Evolutionary conservation across 345 rosid genomes (phyloP), one percentile per base, ranked within the genome.

Genomic region (Brassica juncea): DNA sequence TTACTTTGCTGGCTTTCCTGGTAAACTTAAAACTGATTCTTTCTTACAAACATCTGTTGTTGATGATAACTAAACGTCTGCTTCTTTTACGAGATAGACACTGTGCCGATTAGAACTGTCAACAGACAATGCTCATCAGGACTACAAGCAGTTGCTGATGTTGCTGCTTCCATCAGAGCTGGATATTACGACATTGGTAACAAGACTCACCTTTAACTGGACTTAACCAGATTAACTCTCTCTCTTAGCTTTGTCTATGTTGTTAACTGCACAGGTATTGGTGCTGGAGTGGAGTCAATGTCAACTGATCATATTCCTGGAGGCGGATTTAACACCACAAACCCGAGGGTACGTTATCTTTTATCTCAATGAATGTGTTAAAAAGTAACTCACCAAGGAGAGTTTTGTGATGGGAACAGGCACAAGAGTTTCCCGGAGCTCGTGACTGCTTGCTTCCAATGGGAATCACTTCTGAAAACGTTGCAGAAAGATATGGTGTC

Each of bases 381-480:
- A 4, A 25, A 15, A 6, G 63, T 71, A 47, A 77, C 47, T 74
- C 54, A 70, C 21, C 10, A 31, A 11, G 1, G 3, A 70, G 1
- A 63, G 6, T 2, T 35, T 62, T 62, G 70, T 62, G 4, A 30
- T 72, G 74, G 52, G 63, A 67, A 68, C 83, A 92, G 98, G 88
- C 80, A 21, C 87, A 86, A 54, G 77, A 78, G 73, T 91, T 91
- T 78, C 82, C 85, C 0, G 88, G 88, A 84, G 93, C 97, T 19
- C 88, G 91, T 27, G 97, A 95, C 68, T 95, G 98, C 84, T 94
- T 95, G 82, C 94, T 95, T 81, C 98, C 98, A 19, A 91, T 95
- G 98, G 99, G 99, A 7, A 82, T 93, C 32, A 95, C 97, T 76
- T 92, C 98, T 66, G 99, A 95, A 86, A 95, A 92, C 81, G 99